These are phyloP conservation scores for Neoscytalidium dimidiatum DNA, from an alignment of 2,329 filamentous ascomycete species.

Conservation along the genomic window DNA sequence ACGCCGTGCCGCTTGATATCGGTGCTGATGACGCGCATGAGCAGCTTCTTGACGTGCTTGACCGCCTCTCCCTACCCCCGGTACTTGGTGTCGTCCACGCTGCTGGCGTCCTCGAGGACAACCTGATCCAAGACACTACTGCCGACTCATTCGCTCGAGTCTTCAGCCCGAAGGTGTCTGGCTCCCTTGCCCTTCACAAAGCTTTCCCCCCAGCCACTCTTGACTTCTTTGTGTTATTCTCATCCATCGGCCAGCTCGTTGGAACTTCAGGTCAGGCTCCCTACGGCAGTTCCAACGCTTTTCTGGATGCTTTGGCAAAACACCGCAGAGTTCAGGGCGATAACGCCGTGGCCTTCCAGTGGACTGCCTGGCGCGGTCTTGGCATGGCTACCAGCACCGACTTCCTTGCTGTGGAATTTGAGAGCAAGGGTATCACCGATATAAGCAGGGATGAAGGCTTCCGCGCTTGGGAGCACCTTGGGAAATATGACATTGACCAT, in stretches of 20 bases:
- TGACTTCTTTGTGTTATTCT: slow-evolving; percentile 26
- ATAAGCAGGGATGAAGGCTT: slow-evolving; percentile 46
- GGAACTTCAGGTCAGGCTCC: slow-evolving; percentile 18
- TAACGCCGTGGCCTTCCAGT: slow-evolving; percentile 46
- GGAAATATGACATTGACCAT: slow-evolving; percentile 39
- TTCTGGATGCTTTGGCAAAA: slow-evolving; percentile 23
- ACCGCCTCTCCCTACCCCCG: slow-evolving; percentile 39
- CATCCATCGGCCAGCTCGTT: slow-evolving; percentile 18
- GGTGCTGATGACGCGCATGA: slow-evolving; percentile 25
- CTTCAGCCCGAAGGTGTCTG: slow-evolving; percentile 35
- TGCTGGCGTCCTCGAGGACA: slow-evolving; percentile 41
- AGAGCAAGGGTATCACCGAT: slow-evolving; percentile 45
- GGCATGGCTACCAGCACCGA: slow-evolving; percentile 42
- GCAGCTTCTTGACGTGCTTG: slow-evolving; percentile 28
- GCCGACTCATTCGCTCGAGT: slow-evolving; percentile 33
- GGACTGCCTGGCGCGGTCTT: slow-evolving; percentile 45
- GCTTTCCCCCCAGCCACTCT: slow-evolving; percentile 33
- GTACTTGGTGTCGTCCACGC: slow-evolving; percentile 47
- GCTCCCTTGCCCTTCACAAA: slow-evolving; percentile 28
- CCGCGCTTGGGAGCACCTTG: slow-evolving; percentile 43
- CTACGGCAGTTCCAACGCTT: slow-evolving; percentile 25
- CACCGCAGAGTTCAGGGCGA: slow-evolving; percentile 36
- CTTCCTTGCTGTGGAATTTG: slow-evolving; percentile 44
- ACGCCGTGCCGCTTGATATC: slow-evolving; percentile 40
- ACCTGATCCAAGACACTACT: slow-evolving; percentile 38